Conservation (phyloP, 208 protist species). For the Trypanosoma rangeli region DNA sequence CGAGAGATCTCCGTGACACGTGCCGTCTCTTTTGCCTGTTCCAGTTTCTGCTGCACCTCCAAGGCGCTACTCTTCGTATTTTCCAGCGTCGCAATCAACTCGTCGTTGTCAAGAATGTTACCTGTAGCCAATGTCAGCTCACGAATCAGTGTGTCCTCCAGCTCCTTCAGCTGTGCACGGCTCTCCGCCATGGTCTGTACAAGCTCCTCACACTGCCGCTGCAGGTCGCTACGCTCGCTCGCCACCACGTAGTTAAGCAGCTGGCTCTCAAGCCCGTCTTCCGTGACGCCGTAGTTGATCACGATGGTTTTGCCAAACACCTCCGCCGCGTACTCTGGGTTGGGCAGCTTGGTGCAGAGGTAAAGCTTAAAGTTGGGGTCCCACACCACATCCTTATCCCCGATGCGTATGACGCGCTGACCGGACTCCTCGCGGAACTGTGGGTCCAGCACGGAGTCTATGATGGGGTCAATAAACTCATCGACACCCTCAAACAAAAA, state of each 20-base stretch:
- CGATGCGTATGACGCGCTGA: constrained; percentile 91
- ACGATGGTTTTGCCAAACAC: constrained; percentile 97
- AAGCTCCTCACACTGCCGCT: constrained; percentile 94
- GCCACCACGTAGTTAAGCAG: constrained; percentile 98
- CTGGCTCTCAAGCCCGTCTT: constrained; percentile 98
- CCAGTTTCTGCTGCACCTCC: constrained; percentile 96
- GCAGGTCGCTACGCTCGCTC: constrained; percentile 96
- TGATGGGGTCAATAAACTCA: constrained; percentile 99
- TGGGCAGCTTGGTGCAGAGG: constrained; percentile 98
- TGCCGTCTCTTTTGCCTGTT: constrained; percentile 93
- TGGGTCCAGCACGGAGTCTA: constrained; percentile 98
- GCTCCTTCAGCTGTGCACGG: constrained; percentile 95
- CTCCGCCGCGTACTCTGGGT: constrained; percentile 98
- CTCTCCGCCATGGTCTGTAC: constrained; percentile 97
- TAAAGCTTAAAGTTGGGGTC: constrained; percentile 98
- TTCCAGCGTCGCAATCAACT: constrained; percentile 98
- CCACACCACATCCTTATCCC: constrained; percentile 98
- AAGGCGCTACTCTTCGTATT: constrained; percentile 97
- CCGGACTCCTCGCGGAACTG: constrained; percentile 90
- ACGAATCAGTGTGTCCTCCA: constrained; percentile 98
- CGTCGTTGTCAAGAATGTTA: constrained; percentile 98
- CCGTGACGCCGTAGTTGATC: constrained; percentile 99
- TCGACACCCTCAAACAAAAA: constrained; percentile 99
- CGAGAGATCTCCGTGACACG: constrained; percentile 95
- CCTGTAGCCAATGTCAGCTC: constrained; percentile 95